A percentile compares a stretch with the other conserved stretches of the same genome.
These are phyloP conservation scores for Immersiella caudata DNA, from an alignment of 495 filamentous ascomycete species.

Conservation along the genomic window DNA sequence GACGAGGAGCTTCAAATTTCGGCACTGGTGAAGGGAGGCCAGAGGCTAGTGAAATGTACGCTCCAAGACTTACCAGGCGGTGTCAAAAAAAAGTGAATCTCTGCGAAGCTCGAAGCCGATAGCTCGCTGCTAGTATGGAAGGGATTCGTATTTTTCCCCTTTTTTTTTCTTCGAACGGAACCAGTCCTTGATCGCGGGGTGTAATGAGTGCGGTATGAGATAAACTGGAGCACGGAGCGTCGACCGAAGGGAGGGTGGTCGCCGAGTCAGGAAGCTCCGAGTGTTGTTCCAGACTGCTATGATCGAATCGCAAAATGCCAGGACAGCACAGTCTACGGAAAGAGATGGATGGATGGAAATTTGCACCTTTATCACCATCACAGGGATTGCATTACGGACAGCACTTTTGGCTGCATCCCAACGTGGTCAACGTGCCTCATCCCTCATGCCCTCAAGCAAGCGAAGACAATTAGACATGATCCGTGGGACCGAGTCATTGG, in stretches of 20 bases:
- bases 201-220: constrained; percentile 26
- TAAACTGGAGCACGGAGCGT: constrained; percentile 30
- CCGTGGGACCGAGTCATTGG: constrained; percentile 27
- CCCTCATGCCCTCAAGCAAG: constrained; percentile 5
- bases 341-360: constrained; percentile 18
- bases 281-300: background rate
- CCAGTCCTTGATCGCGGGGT: constrained; percentile 14
- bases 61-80: constrained; percentile 9
- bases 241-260: constrained; percentile 23
- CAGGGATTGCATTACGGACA: constrained; percentile 5
- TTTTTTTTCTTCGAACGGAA: constrained; percentile 24
- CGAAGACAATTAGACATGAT: constrained; percentile 27
- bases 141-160: constrained; percentile 1
- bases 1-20: constrained; percentile 20
- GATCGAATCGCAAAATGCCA: constrained; percentile 13
- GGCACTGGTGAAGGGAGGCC: constrained; percentile 11
- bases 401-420: background rate
- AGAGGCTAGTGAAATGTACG: constrained; percentile 4
- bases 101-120: constrained; percentile 17
- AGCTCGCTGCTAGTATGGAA: constrained; percentile 3
- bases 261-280: constrained; percentile 30
- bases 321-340: constrained; percentile 2
- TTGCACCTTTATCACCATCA: constrained; percentile 21
- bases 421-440: constrained; percentile 1
- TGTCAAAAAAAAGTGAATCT: constrained; percentile 4